Evolutionary conservation across 306 rosid species (phyloP).

Genomic region (Datisca glomerata): DNA sequence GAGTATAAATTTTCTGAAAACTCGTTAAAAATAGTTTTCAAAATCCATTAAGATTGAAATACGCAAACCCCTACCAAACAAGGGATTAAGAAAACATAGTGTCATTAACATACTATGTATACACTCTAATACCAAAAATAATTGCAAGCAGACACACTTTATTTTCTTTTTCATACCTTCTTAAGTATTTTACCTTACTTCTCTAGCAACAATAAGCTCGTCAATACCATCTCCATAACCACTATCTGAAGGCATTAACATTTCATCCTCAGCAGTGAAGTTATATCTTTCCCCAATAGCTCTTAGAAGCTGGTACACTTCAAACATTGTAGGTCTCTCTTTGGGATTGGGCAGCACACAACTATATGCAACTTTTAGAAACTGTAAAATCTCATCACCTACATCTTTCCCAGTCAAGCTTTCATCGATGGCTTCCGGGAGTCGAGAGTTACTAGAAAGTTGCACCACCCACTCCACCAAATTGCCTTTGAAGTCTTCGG

Average conservation of each 20-base stretch:
- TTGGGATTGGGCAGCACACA: slow-evolving; percentile 49
- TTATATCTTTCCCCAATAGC: slow-evolving; percentile 63
- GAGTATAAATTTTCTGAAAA: too few species aligned
- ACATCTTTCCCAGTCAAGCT: slow-evolving; percentile 48
- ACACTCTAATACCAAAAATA: too few species aligned
- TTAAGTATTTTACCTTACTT: too few species aligned
- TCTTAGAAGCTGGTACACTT: slow-evolving; percentile 83
- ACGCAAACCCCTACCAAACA: too few species aligned
- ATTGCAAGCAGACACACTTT: too few species aligned
- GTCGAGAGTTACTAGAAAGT: slow-evolving; percentile 35
- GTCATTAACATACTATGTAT: too few species aligned
- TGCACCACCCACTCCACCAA: slow-evolving; percentile 67
- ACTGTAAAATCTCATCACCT: slow-evolving; percentile 73
- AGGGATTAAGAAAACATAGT: too few species aligned
- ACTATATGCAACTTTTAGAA: slow-evolving; percentile 71
- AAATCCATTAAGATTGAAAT: too few species aligned
- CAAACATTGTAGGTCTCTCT: slow-evolving; percentile 97
- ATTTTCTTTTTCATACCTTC: too few species aligned
- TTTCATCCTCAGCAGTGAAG: slow-evolving; percentile 66
- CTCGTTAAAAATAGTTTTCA: too few species aligned
- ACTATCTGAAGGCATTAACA: slow-evolving; percentile 31
- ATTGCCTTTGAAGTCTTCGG: slow-evolving; percentile 69
- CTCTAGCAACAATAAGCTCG: slow-evolving; percentile 78
- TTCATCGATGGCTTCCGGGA: slow-evolving; percentile 48
- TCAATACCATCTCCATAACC: slow-evolving; percentile 21